These are phyloP conservation scores for Rossbeevera mucosa DNA, from an alignment of 768 basidiomycete species.

Conservation along the genomic window DNA sequence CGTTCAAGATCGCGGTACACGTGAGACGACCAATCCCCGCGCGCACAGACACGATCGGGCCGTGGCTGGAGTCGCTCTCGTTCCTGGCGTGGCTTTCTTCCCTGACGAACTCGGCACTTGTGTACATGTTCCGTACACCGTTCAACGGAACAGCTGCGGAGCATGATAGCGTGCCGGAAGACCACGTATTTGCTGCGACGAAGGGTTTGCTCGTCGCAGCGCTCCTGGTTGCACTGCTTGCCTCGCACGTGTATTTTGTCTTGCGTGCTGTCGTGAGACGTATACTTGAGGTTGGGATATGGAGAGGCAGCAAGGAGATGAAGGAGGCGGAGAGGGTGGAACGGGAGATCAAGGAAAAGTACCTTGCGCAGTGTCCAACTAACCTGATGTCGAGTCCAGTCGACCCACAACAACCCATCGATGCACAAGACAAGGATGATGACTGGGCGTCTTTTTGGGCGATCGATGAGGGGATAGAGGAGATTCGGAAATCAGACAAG, in stretches of 20 bases:
- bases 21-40: conserved; percentile 77
- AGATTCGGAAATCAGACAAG: conserved; percentile 64
- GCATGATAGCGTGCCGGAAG: conserved; percentile 2
- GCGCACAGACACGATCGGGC: conserved; percentile 89
- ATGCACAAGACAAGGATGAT: conserved; percentile 12
- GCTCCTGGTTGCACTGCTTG: conserved; percentile 67
- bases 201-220: conserved; percentile 57
- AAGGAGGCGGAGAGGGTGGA: conserved; percentile 53
- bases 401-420: conserved; percentile 1
- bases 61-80: conserved; percentile 86
- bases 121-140: conserved; percentile 78
- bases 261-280: conserved; percentile 59
- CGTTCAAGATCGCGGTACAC: conserved; percentile 90
- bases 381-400: conserved; percentile 1
- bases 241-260: conserved; percentile 84
- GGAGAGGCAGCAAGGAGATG: conserved; percentile 70
- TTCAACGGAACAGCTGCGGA: conserved; percentile 12
- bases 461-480: conserved; percentile 68
- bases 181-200: conserved; percentile 34
- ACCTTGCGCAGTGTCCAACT: conserved; percentile 25
- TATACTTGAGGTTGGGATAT: conserved; percentile 68
- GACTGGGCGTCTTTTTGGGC: conserved; percentile 55
- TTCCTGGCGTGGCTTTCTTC: conserved; percentile 89
- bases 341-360: conserved; percentile 46
- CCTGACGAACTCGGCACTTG: conserved; percentile 83